Percentiles rank a stretch among this genome's conserved stretches.
phyloP scores from a whole-genome alignment of 768 basidiomycete species.

The Termitomyces sp. region DNA sequence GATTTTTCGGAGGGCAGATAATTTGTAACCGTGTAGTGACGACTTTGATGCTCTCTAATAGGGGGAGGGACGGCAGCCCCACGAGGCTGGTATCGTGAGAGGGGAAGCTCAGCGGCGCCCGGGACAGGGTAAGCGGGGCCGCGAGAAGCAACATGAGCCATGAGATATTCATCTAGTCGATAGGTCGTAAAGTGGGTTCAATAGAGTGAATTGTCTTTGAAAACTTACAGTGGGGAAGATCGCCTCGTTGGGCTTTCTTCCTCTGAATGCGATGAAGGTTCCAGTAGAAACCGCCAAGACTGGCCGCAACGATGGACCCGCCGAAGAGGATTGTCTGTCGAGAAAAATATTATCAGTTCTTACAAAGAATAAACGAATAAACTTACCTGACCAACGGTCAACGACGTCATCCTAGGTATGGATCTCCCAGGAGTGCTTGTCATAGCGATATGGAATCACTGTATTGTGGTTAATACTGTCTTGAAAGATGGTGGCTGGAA shows the following conservation, averaged over 20 bases:
- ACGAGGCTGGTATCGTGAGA: constrained; percentile 11
- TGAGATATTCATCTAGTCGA: constrained; percentile 26
- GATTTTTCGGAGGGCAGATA: constrained; percentile 17
- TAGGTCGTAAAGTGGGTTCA: neutral
- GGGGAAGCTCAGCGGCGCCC: constrained; percentile 8
- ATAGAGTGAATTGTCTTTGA: too few relatives aligned
- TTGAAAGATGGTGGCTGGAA: neutral
- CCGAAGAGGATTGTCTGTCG: constrained; percentile 25
- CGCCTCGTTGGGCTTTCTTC: constrained; percentile 21
- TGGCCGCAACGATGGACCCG: constrained; percentile 20
- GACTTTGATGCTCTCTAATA: constrained; percentile 20
- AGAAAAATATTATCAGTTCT: too few relatives aligned
- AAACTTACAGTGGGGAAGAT: constrained; percentile 26
- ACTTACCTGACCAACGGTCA: constrained; percentile 11
- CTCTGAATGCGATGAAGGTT: constrained; percentile 22
- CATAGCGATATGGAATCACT: neutral
- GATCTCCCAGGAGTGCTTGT: neutral
- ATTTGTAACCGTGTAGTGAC: constrained; percentile 22
- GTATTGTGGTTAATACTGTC: neutral
- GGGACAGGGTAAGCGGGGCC: constrained; percentile 7
- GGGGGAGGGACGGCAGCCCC: constrained; percentile 14
- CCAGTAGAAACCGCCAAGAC: constrained; percentile 25
- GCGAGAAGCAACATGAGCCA: constrained; percentile 18
- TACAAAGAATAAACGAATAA: neutral
- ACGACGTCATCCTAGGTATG: neutral